phyloP scores from a whole-genome alignment of 2,329 filamentous ascomycete species.

The Magnaporthiopsis rhizophila region DNA sequence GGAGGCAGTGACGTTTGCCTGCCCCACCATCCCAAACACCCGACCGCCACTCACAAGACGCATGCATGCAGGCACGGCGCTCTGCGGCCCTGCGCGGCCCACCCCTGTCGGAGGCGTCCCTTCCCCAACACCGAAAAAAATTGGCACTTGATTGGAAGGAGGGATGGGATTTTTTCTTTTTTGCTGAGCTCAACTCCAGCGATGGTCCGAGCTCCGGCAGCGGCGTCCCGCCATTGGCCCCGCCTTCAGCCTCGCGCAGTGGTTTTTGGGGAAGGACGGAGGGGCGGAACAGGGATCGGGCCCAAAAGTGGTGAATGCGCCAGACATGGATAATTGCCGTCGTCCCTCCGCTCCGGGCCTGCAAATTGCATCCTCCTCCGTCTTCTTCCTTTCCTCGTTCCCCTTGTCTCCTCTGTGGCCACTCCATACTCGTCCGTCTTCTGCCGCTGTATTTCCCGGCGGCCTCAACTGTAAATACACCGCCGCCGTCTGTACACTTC shows the following conservation, averaged over 20 bases:
- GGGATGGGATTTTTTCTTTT: slow-evolving; percentile 3
- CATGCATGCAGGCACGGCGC: neutral
- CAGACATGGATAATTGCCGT: slow-evolving; percentile 2
- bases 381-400: neutral
- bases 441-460: slow-evolving; percentile 1
- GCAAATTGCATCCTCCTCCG: neutral
- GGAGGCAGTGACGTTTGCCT: neutral
- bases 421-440: neutral
- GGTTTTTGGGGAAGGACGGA: slow-evolving; percentile 8
- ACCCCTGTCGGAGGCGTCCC: slow-evolving; percentile 2
- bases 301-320: slow-evolving; percentile 7
- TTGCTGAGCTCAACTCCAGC: slow-evolving; percentile 2
- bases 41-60: neutral
- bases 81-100: neutral
- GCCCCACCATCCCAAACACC: neutral
- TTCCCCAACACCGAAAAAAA: slow-evolving; percentile 9
- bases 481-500: neutral
- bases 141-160: slow-evolving; percentile 4
- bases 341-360: slow-evolving; percentile 5
- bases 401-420: neutral
- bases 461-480: neutral
- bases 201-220: slow-evolving; percentile 1
- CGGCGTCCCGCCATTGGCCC: slow-evolving; percentile 3
- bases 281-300: slow-evolving; percentile 6
- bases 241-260: slow-evolving; percentile 5